A percentile compares a stretch with the other conserved stretches of the same genome.
Evolutionary conservation across 2,329 filamentous ascomycete species (phyloP).

Genomic region (Epichloe elymi): DNA sequence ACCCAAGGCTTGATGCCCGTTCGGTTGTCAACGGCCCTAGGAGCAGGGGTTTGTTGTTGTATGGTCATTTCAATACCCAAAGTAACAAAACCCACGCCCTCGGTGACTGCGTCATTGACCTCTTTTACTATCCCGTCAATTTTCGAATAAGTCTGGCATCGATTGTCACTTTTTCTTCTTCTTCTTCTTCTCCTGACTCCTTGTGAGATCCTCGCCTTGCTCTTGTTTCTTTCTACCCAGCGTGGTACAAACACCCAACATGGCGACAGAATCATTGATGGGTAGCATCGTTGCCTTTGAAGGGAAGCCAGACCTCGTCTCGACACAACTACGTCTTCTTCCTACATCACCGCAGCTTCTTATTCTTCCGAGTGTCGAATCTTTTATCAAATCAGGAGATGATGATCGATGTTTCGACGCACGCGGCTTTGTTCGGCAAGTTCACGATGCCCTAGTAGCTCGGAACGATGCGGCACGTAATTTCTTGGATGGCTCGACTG

Average conservation of each 20-base stretch:
- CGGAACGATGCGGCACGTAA: constrained; percentile 34
- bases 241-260: constrained; percentile 1
- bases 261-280: constrained; percentile 9
- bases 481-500: constrained; percentile 36
- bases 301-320: constrained; percentile 39
- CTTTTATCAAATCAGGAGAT: constrained; percentile 2
- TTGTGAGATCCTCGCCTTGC: neutral
- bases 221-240: neutral
- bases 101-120: neutral
- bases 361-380: constrained; percentile 32
- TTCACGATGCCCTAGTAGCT: constrained; percentile 35
- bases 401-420: constrained; percentile 14
- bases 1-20: neutral
- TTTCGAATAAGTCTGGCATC: neutral
- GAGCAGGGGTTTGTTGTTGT: neutral
- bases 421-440: constrained; percentile 28
- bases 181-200: neutral
- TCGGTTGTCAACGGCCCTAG: neutral
- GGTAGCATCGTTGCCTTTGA: constrained; percentile 49
- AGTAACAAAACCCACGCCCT: neutral
- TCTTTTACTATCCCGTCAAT: neutral
- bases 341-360: constrained; percentile 45
- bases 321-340: constrained; percentile 46
- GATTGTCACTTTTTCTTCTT: neutral
- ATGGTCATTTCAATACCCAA: neutral